Conservation (phyloP, 2,329 filamentous ascomycete genomes). For the Phaeomoniella chlamydospora region DNA sequence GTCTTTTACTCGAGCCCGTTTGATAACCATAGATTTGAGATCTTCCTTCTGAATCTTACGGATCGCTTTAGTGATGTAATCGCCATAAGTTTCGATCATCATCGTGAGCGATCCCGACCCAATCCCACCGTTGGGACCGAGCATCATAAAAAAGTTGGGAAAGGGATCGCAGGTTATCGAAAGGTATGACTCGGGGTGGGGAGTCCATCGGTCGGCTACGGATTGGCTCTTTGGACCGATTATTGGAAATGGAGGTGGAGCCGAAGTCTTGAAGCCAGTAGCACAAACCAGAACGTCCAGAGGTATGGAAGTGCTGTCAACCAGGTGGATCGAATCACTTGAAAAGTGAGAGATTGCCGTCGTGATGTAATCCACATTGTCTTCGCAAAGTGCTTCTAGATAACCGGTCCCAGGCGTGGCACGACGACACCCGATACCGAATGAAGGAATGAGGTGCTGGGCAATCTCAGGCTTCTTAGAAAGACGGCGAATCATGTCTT, state of each 20-base stretch:
- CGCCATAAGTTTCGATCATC: constrained; percentile 5
- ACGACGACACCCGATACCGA: constrained; percentile 7
- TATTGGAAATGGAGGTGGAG: constrained; percentile 19
- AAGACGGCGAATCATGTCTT: constrained; percentile 3
- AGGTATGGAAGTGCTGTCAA: constrained; percentile 17
- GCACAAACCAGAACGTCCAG: constrained; percentile 22
- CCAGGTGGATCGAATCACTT: constrained; percentile 14
- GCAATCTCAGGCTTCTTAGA: constrained; percentile 5
- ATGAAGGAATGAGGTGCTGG: constrained; percentile 7
- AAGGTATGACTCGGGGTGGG: constrained; percentile 20
- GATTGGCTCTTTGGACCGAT: constrained; percentile 14
- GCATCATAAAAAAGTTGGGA: constrained; percentile 19
- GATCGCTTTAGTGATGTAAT: constrained; percentile 7
- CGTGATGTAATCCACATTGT: constrained; percentile 11
- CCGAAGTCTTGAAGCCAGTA: constrained; percentile 22
- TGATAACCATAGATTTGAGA: constrained; percentile 5
- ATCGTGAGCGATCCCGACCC: constrained; percentile 12
- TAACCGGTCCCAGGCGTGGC: constrained; percentile 10
- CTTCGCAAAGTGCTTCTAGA: constrained; percentile 12
- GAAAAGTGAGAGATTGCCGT: constrained; percentile 7
- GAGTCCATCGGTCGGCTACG: constrained; percentile 16
- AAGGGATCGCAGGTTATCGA: constrained; percentile 17
- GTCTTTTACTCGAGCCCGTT: constrained; percentile 2
- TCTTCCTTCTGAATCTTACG: constrained; percentile 9
- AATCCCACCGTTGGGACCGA: constrained; percentile 17